These are phyloP conservation scores for Epichloe glyceriae DNA, from an alignment of 2,329 filamentous ascomycete species.

Conservation along the genomic window DNA sequence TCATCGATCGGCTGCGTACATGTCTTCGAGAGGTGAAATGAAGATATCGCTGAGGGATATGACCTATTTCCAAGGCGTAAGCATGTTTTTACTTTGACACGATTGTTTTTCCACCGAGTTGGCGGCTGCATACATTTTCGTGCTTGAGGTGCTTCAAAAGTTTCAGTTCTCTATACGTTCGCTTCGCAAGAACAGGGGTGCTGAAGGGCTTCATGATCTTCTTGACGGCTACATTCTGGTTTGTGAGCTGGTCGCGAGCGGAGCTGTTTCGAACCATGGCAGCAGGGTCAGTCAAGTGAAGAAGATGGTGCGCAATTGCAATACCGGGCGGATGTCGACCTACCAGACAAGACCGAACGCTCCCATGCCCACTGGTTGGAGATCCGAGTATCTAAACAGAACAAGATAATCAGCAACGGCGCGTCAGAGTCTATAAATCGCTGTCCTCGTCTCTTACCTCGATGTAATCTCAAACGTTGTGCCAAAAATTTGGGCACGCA, in stretches of 20 bases:
- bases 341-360: slow-evolving; percentile 98
- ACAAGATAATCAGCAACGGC: not conserved
- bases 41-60: slow-evolving; percentile 99
- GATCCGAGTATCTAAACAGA: slow-evolving; percentile 69
- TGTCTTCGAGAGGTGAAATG: slow-evolving; percentile 96
- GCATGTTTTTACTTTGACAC: not conserved
- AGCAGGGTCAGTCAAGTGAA: not conserved
- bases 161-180: slow-evolving; percentile 95
- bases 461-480: slow-evolving; percentile 99
- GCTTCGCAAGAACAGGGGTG: slow-evolving; percentile 94
- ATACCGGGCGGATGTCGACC: slow-evolving; percentile 14
- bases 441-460: slow-evolving; percentile 45
- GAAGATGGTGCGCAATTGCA: not conserved
- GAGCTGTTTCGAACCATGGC: slow-evolving; percentile 46
- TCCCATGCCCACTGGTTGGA: slow-evolving; percentile 98
- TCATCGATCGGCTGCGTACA: slow-evolving; percentile 44
- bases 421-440: not conserved
- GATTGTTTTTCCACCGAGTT: not conserved
- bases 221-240: slow-evolving; percentile 94
- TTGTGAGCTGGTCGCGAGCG: slow-evolving; percentile 93
- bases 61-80: slow-evolving; percentile 41
- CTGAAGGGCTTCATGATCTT: slow-evolving; percentile 99
- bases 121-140: slow-evolving; percentile 61
- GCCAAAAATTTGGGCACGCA: slow-evolving; percentile 97
- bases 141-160: slow-evolving; percentile 92